Conservation (phyloP, 257 asterid species). For the Capsicum pubescens region DNA sequence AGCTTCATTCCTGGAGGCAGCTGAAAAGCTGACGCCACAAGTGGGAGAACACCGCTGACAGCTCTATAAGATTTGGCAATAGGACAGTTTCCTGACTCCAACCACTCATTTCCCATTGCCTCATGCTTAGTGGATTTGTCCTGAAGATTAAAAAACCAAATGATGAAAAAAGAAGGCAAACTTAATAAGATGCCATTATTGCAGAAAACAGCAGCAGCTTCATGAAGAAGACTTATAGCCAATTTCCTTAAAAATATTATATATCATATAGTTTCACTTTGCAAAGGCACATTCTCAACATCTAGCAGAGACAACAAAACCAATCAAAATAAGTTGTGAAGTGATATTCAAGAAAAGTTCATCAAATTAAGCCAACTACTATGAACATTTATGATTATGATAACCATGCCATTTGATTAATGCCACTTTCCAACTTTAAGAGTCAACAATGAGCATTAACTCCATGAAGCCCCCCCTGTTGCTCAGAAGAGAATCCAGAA, state of each 20-base stretch:
- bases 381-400: slow-evolving; percentile 15
- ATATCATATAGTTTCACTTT: neutral
- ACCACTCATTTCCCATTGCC: slow-evolving; percentile 78
- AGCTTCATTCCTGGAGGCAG: slow-evolving; percentile 73
- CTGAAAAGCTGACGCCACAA: slow-evolving; percentile 63
- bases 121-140: slow-evolving; percentile 67
- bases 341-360: neutral
- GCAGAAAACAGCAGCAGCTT: neutral
- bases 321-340: neutral
- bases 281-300: neutral
- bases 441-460: neutral
- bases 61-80: slow-evolving; percentile 82
- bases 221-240: neutral
- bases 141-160: slow-evolving; percentile 41
- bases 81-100: slow-evolving; percentile 74
- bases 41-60: slow-evolving; percentile 67
- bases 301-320: slow-evolving; percentile 2
- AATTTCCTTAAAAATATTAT: neutral
- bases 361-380: neutral
- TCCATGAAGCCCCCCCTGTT: neutral
- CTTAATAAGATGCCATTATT: slow-evolving; percentile 4
- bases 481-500: neutral
- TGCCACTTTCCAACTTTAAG: slow-evolving; percentile 10
- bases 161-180: slow-evolving; percentile 3
- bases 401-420: neutral